Base-by-base conservation (phyloP, 306 rosid species). In the Neltuma alba region DNA sequence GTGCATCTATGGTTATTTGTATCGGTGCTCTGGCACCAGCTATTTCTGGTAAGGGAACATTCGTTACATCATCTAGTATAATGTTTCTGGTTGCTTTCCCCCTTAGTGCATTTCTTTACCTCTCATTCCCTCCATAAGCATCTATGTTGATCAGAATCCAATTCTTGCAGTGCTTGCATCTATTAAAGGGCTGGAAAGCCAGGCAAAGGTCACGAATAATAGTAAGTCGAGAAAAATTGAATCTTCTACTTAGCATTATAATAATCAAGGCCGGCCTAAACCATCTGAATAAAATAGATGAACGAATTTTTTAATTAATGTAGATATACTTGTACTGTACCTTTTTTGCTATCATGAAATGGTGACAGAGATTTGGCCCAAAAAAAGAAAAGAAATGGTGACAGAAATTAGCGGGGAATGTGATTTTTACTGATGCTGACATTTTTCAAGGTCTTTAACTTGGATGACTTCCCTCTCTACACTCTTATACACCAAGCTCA, bases 1-100 rank as follows among this genome's bases (percentile, higher is more conserved):
- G 93, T 72, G 95, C 92, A 80, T 91, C 92, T 85, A 93, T 93
- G 98, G 86, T 84, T 70, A 85, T 93, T 67, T 86, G 93, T 72
- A 77, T 83, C 48, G 94, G 97, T 72, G 87, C 90, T 7, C 88
- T 93, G 70, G 79, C 92, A 52, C 98, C 98, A 83, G 91, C 93
- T 50, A 81, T 93, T 80, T 91, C 97, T 21, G 92, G 97, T 90
- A 77, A 80, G 75, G 44, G 38, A 21, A 40, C 76, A 47, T 83
- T 81, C 78, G n/a, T 67, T 70, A 36, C 28, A 31, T 66, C 52
- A 48, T 82, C 57, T 37, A 15, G 33, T 60, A 62, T 69, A 33
- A 64, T 77, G 38, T 70, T 40, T 67, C 33, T 75, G 72, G 75
- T 34, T 69, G 60, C 27, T 71, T 57, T 76, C 74, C 76, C 47